Percentiles rank a stretch among this genome's conserved stretches.
These are phyloP conservation scores for Iris pallida DNA, from an alignment of 116 monocot species.

Conservation along the genomic window DNA sequence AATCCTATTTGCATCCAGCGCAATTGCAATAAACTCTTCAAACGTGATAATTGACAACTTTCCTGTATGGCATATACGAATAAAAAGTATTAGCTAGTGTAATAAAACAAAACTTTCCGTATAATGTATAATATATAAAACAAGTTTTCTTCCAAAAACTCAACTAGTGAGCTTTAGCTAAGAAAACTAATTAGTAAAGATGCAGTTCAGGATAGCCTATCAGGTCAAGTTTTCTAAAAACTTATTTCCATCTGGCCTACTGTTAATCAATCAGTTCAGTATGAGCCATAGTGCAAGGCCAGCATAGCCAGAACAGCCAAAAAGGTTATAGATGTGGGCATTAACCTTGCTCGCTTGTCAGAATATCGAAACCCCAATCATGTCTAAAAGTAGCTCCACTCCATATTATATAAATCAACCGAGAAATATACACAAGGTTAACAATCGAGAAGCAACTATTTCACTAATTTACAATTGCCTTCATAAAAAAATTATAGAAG, in stretches of 20 bases:
- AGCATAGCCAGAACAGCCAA: neutral
- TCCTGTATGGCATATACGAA: constrained; percentile 34
- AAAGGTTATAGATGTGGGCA: neutral
- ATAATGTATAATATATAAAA: too few relatives aligned
- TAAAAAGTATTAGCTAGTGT: constrained; percentile 1
- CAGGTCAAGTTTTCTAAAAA: too few relatives aligned
- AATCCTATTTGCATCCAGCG: constrained; percentile 66
- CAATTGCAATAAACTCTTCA: constrained; percentile 87
- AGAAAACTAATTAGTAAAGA: neutral
- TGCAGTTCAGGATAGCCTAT: too few relatives aligned
- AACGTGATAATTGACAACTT: constrained; percentile 79
- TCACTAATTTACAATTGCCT: too few relatives aligned
- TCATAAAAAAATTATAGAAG: too few relatives aligned
- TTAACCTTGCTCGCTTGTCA: too few relatives aligned
- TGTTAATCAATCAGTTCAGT: neutral
- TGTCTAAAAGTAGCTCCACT: too few relatives aligned
- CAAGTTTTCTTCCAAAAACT: neutral
- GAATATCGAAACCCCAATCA: too few relatives aligned
- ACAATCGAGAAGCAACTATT: too few relatives aligned
- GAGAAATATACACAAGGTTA: too few relatives aligned
- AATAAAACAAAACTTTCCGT: neutral
- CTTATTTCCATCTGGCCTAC: too few relatives aligned
- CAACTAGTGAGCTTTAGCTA: neutral
- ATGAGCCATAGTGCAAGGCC: neutral
- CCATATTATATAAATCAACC: too few relatives aligned